Conservation (phyloP, 2,329 filamentous ascomycete species). For the Lasiodiplodia theobromae region DNA sequence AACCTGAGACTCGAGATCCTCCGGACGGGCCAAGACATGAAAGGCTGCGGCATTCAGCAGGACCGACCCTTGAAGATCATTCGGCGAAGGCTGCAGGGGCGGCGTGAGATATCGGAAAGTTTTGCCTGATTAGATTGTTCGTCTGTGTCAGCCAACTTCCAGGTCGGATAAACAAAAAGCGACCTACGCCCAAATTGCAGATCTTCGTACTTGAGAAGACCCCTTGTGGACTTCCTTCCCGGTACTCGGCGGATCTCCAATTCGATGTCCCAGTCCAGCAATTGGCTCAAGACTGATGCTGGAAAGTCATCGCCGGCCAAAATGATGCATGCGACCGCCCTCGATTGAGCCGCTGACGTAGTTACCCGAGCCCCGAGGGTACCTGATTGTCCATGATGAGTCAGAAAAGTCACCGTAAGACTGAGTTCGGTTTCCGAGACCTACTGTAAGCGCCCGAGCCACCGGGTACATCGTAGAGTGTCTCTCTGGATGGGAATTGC, state of each 20-base stretch:
- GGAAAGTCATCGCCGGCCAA: neutral
- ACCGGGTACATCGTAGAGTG: neutral
- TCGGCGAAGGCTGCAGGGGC: neutral
- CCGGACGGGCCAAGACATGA: neutral
- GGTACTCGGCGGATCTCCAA: neutral
- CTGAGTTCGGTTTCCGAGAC: neutral
- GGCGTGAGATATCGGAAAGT: neutral
- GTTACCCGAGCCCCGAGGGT: neutral
- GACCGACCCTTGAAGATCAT: neutral
- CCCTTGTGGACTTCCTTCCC: neutral
- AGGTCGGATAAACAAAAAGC: neutral
- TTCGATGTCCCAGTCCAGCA: neutral
- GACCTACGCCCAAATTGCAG: neutral
- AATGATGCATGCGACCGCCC: neutral
- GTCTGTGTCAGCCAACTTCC: neutral
- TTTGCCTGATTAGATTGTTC: neutral
- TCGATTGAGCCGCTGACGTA: neutral
- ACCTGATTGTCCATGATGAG: neutral
- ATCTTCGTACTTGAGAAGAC: neutral
- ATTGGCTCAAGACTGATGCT: neutral
- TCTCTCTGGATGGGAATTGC: neutral
- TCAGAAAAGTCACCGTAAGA: neutral
- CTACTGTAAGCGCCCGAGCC: neutral
- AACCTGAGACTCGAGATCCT: neutral
- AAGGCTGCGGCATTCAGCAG: neutral